Evolutionary conservation across 441 rosid genomes (phyloP).

Genomic region (Pelargonium citronellum): DNA sequence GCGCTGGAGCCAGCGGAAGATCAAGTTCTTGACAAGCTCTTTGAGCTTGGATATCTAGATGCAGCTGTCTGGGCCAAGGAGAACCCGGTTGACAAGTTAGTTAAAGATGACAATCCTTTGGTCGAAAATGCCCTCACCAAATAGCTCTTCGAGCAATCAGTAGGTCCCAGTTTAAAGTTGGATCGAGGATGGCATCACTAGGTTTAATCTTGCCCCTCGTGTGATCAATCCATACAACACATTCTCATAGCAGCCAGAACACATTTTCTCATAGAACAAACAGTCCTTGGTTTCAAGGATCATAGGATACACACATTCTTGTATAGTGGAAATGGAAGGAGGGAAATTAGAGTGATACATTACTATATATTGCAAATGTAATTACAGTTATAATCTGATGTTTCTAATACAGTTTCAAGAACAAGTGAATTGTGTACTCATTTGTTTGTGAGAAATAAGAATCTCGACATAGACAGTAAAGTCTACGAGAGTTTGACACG

Average conservation of each 20-base stretch:
- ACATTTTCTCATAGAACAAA: not conserved
- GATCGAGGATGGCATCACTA: not conserved
- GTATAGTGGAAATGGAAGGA: not conserved
- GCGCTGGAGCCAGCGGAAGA: conserved; percentile 91
- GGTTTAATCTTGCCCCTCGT: not conserved
- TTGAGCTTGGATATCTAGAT: conserved; percentile 68
- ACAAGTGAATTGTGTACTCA: too few species aligned
- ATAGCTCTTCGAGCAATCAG: not conserved
- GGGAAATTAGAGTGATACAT: too few species aligned
- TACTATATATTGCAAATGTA: not conserved
- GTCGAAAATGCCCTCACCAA: conserved; percentile 15
- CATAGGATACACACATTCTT: not conserved
- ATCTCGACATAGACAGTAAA: too few species aligned
- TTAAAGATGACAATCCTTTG: conserved; percentile 30
- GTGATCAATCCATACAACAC: not conserved
- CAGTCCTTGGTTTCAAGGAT: not conserved
- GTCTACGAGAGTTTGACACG: too few species aligned
- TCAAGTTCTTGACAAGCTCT: conserved; percentile 57
- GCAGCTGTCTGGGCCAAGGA: conserved; percentile 69
- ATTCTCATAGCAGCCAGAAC: not conserved
- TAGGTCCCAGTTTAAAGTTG: too few species aligned
- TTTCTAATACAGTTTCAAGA: too few species aligned
- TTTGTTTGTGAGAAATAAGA: too few species aligned
- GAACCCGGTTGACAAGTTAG: conserved; percentile 55
- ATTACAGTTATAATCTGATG: not conserved